phyloP scores from a whole-genome alignment of 805 yeast genomes.

The Hanseniaspora meyeri region DNA sequence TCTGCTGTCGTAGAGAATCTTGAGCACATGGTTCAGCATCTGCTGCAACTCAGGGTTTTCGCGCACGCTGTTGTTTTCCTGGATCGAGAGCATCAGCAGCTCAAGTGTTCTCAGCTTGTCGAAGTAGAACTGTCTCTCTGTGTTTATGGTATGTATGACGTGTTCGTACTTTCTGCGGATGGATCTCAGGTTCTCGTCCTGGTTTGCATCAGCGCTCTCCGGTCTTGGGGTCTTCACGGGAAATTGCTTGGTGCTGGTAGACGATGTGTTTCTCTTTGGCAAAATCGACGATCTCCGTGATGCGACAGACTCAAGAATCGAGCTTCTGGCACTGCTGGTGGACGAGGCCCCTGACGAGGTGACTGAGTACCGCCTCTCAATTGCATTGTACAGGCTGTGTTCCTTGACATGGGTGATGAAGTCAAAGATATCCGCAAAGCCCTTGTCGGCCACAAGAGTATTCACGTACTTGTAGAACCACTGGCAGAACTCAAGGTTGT shows the following conservation, averaged over 20 bases:
- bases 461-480: slow-evolving; percentile 66
- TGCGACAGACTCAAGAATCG: not conserved
- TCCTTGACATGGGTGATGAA: slow-evolving; percentile 30
- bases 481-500: slow-evolving; percentile 84
- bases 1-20: slow-evolving; percentile 65
- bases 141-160: slow-evolving; percentile 54
- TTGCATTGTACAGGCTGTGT: slow-evolving; percentile 60
- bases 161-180: slow-evolving; percentile 45
- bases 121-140: slow-evolving; percentile 84
- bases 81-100: slow-evolving; percentile 54
- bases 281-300: slow-evolving; percentile 5
- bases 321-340: slow-evolving; percentile 2
- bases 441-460: not conserved
- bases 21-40: slow-evolving; percentile 52
- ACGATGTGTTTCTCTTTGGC: not conserved
- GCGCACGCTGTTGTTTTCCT: slow-evolving; percentile 33
- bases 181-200: slow-evolving; percentile 12
- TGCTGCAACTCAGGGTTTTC: slow-evolving; percentile 28
- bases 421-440: not conserved
- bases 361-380: slow-evolving; percentile 36
- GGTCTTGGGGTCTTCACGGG: not conserved
- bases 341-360: not conserved
- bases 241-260: not conserved
- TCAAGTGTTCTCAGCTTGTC: slow-evolving; percentile 83
- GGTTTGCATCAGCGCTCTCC: not conserved